Evolutionary conservation across 495 filamentous ascomycete species (phyloP), one percentile per base, ranked within the genome.

Genomic region (Aspergillus cristatus): DNA sequence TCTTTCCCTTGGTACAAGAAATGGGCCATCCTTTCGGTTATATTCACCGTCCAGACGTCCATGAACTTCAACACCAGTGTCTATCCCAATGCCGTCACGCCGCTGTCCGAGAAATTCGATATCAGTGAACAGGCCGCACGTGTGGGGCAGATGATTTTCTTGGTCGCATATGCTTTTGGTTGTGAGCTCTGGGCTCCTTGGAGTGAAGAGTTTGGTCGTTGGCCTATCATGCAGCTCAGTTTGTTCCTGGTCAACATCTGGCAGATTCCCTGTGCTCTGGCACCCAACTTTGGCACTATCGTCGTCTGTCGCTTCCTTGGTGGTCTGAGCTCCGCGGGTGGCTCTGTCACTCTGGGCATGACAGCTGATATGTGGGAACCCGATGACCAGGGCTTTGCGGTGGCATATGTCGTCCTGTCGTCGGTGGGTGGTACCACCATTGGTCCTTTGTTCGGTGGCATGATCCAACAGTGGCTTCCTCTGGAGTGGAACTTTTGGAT

Each of bases 51-150:
- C 6, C 84, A 87, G 47, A 76, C 79, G 34, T 86, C 82, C 3
- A 89, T 89, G 83, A 89, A 89, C 65, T 83, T 87, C 68, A 87
- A 87, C 65, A 80, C 79, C 7, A 76, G 74, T 20, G 68, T 85
- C 8, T 87, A 84, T 57, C 68, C 76, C 26, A 83, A 82, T 48
- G 82, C 72, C 11, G 56, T 86, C 10, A 45, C 45, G 0, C 74
- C 74, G 5, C 72, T 89, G 39, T 64, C 73, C 1, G 57, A 75
- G 30, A 56, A 81, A 26, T 87, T 82, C 53, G 32, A 62, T 12
- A 75, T 87, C 40, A 78, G 73, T 46, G 61, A 64, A 22, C 78
- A 84, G 51, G 72, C 71, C 0, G 82, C 79, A 1, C 71, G 82
- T 18, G 57, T 72, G 13, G 82, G 82, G 18, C 78, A 81, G 20